Evolutionary conservation across 2,329 filamentous ascomycete genomes (phyloP).

Genomic region (Epichloe gansuensis): DNA sequence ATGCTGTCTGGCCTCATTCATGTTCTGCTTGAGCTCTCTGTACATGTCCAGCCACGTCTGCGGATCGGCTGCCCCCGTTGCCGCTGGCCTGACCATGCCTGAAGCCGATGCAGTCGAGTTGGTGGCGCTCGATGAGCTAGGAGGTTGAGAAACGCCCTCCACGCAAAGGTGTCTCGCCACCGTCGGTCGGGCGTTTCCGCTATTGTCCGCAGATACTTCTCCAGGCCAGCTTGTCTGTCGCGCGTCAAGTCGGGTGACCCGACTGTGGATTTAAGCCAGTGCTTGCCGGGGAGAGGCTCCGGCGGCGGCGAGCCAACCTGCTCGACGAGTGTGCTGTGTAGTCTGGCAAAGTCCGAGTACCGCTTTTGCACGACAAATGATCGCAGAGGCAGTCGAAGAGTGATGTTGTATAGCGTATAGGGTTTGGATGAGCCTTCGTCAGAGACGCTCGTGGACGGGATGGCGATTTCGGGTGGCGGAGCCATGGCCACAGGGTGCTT

Average conservation of each 20-base stretch:
- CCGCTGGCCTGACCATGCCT: slow-evolving; percentile 28
- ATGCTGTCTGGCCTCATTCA: slow-evolving; percentile 53
- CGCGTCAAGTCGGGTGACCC: slow-evolving; percentile 59
- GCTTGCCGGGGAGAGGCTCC: slow-evolving; percentile 55
- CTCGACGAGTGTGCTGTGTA: slow-evolving; percentile 50
- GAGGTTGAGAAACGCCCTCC: slow-evolving; percentile 63
- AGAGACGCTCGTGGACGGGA: slow-evolving; percentile 51
- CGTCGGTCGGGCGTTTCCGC: slow-evolving; percentile 60
- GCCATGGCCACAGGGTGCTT: slow-evolving; percentile 34
- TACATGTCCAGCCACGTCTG: slow-evolving; percentile 68
- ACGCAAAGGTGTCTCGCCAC: slow-evolving; percentile 63
- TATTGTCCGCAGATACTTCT: slow-evolving; percentile 60
- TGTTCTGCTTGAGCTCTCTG: slow-evolving; percentile 55
- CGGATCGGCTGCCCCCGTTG: slow-evolving; percentile 39
- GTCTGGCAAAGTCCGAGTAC: slow-evolving; percentile 64
- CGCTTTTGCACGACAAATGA: slow-evolving; percentile 68
- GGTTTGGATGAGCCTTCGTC: slow-evolving; percentile 44
- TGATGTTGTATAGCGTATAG: slow-evolving; percentile 69
- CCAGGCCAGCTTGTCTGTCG: slow-evolving; percentile 53
- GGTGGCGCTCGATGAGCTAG: slow-evolving; percentile 32
- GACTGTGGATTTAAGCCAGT: slow-evolving; percentile 65
- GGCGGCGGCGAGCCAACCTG: slow-evolving; percentile 54
- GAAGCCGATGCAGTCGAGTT: slow-evolving; percentile 37
- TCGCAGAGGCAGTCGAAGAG: slow-evolving; percentile 61
- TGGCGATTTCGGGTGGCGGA: slow-evolving; percentile 54